Percentiles rank a stretch among this genome's conserved stretches.
These are phyloP conservation scores for Flueggea neowawraea DNA, from an alignment of 441 rosid genomes.

Conservation along the genomic window DNA sequence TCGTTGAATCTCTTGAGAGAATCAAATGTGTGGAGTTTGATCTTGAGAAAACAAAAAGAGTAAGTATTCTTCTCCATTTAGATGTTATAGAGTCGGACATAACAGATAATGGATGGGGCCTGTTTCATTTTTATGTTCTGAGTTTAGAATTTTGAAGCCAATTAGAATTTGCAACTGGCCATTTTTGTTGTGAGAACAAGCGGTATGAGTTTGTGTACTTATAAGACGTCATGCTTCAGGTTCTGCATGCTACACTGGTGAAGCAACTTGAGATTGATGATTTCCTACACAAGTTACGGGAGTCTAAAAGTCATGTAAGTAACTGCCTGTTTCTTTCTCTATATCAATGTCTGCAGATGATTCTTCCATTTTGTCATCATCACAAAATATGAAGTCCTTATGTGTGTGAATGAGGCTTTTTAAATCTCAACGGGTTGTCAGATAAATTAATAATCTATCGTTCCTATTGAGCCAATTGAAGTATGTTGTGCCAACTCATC, in stretches of 20 bases:
- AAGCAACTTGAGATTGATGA: conserved; percentile 78
- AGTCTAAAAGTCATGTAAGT: conserved; percentile 67
- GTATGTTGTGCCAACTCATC: too few species aligned
- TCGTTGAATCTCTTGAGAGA: conserved; percentile 81
- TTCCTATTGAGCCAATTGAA: too few species aligned
- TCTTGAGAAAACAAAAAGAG: conserved; percentile 89
- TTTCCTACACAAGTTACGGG: conserved; percentile 48
- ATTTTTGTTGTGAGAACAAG: too few species aligned
- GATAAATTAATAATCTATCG: too few species aligned
- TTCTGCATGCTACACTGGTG: conserved; percentile 60
- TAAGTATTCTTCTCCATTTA: conserved; percentile 25
- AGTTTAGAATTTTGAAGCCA: too few species aligned
- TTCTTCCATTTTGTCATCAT: background rate
- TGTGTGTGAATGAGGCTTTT: too few species aligned
- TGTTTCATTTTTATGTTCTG: conserved; percentile 7
- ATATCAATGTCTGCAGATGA: background rate
- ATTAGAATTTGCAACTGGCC: too few species aligned
- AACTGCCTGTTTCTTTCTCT: conserved; percentile 3
- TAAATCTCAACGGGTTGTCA: too few species aligned
- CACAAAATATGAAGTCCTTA: too few species aligned
- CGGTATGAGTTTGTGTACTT: too few species aligned
- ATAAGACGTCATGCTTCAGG: conserved; percentile 29
- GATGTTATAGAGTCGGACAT: conserved; percentile 8
- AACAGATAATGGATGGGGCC: background rate
- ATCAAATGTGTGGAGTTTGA: conserved; percentile 86